Evolutionary conservation across 257 asterid genomes (phyloP).

Genomic region (Solanum paucissectum): DNA sequence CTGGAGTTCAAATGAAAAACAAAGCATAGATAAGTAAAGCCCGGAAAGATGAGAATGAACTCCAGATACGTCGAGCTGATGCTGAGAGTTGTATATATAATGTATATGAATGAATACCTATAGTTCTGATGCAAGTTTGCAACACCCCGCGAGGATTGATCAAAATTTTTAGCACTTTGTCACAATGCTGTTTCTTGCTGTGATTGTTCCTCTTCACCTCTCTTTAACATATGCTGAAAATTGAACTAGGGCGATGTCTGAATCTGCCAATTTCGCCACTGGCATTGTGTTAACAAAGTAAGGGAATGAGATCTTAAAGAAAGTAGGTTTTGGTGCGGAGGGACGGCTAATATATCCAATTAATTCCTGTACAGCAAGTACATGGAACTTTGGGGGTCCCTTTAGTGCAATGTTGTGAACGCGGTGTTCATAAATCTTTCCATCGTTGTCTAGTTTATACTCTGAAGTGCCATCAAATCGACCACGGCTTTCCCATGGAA

Average conservation of each 20-base stretch:
- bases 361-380: slow-evolving; percentile 54
- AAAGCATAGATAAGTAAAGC: not conserved
- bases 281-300: slow-evolving; percentile 15
- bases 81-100: not conserved
- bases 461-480: slow-evolving; percentile 93
- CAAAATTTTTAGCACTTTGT: not conserved
- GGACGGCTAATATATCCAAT: slow-evolving; percentile 55
- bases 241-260: slow-evolving; percentile 30
- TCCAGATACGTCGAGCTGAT: not conserved
- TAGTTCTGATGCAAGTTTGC: not conserved
- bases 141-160: not conserved
- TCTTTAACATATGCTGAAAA: slow-evolving; percentile 14
- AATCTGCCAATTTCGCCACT: slow-evolving; percentile 21
- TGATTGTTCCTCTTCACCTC: slow-evolving; percentile 21
- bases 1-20: not conserved
- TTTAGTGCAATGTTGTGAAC: slow-evolving; percentile 86
- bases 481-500: slow-evolving; percentile 84
- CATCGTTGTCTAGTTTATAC: slow-evolving; percentile 88
- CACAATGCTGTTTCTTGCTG: not conserved
- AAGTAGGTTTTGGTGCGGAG: slow-evolving; percentile 88
- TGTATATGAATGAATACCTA: not conserved
- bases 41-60: not conserved
- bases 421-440: slow-evolving; percentile 88
- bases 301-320: slow-evolving; percentile 46
- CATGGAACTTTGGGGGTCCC: slow-evolving; percentile 66